Conservation (phyloP, 1,284 basidiomycete species). For the Apiotrichum sp. region DNA sequence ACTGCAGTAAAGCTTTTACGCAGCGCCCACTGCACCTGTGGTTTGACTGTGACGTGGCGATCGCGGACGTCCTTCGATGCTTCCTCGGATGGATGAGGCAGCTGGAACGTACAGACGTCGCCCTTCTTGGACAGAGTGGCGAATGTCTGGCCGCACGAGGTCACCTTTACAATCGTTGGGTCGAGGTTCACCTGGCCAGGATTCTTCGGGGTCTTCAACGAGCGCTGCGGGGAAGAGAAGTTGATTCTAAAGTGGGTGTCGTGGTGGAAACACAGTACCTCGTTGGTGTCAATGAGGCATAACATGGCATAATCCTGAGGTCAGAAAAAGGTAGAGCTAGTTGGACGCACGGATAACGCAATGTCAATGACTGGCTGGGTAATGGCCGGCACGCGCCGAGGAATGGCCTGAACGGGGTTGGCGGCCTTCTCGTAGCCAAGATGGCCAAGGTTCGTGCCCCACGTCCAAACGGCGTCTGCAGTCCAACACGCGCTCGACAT, state of each 20-base stretch:
- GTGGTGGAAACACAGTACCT: slow-evolving; percentile 78
- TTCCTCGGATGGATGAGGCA: slow-evolving; percentile 50
- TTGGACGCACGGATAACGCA: slow-evolving; percentile 59
- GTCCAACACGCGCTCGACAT: slow-evolving; percentile 90
- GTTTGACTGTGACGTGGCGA: slow-evolving; percentile 56
- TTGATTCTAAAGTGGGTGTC: slow-evolving; percentile 68
- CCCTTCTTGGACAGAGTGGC: slow-evolving; percentile 81
- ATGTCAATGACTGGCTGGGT: slow-evolving; percentile 63
- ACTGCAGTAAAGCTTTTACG: slow-evolving; percentile 81
- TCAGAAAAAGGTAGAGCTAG: neutral
- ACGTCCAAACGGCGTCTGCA: slow-evolving; percentile 73
- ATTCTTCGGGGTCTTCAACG: slow-evolving; percentile 15
- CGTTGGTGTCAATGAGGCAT: slow-evolving; percentile 64
- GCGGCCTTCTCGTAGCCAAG: slow-evolving; percentile 74
- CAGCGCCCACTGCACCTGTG: slow-evolving; percentile 86
- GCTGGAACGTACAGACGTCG: slow-evolving; percentile 81
- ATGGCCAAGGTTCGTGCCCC: slow-evolving; percentile 94
- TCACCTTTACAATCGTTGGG: slow-evolving; percentile 72
- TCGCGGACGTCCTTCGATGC: slow-evolving; percentile 40
- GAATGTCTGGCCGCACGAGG: slow-evolving; percentile 72
- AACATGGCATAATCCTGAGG: slow-evolving; percentile 69
- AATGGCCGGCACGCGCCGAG: slow-evolving; percentile 76
- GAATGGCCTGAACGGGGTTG: slow-evolving; percentile 70
- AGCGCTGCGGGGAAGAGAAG: slow-evolving; percentile 11
- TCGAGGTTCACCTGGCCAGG: slow-evolving; percentile 57